Conservation (phyloP, 768 basidiomycete species). For the Calocybe cyanea region DNA sequence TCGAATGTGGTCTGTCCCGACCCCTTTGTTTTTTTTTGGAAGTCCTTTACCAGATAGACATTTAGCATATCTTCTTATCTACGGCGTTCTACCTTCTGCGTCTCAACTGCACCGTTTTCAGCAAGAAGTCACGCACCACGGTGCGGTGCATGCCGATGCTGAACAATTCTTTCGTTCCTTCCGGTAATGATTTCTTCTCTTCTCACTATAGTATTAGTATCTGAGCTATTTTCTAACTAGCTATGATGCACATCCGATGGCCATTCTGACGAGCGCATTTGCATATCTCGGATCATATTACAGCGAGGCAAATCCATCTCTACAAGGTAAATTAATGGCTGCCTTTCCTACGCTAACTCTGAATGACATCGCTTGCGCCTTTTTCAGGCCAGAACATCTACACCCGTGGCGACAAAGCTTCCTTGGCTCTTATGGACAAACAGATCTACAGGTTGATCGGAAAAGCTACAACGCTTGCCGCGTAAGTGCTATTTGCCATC, state of each 20-base stretch:
- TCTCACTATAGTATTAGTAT: background rate
- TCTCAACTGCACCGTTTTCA: conserved; percentile 62
- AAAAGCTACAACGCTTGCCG: conserved; percentile 85
- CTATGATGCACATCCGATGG: conserved; percentile 92
- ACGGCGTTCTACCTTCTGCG: conserved; percentile 71
- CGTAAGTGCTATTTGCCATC: conserved; percentile 41
- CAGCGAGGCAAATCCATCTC: conserved; percentile 81
- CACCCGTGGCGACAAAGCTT: conserved; percentile 61
- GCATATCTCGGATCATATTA: conserved; percentile 88
- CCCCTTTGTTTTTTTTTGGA: background rate
- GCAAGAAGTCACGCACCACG: conserved; percentile 76
- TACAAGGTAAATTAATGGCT: conserved; percentile 50
- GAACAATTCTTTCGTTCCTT: conserved; percentile 68
- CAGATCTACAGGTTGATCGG: conserved; percentile 88
- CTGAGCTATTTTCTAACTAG: conserved; percentile 30
- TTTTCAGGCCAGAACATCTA: conserved; percentile 69
- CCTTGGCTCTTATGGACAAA: conserved; percentile 83
- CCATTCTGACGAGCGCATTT: conserved; percentile 83
- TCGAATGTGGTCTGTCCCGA: conserved; percentile 51
- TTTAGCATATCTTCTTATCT: conserved; percentile 79
- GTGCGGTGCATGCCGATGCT: conserved; percentile 62
- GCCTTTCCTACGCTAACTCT: background rate
- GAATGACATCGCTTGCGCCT: background rate
- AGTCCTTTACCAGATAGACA: background rate
- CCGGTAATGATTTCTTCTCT: conserved; percentile 35